These are phyloP conservation scores for Plectosphaerella plurivora DNA, from an alignment of 2,329 filamentous ascomycete genomes.

Conservation along the genomic window DNA sequence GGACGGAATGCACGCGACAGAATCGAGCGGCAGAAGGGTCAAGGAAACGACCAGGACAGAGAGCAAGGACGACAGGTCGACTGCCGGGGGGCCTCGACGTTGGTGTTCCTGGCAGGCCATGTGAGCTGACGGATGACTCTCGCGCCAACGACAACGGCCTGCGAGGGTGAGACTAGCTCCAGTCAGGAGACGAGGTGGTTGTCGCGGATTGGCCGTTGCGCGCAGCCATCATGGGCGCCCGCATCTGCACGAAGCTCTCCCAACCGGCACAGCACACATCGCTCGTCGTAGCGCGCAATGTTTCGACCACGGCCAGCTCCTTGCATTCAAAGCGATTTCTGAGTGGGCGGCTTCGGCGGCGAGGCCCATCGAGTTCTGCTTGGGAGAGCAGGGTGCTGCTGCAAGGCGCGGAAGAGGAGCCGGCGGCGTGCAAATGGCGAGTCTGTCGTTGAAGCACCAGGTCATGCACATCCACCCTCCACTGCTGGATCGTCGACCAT, in stretches of 20 bases:
- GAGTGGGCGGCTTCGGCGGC: neutral
- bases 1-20: too few relatives aligned
- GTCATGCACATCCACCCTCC: neutral
- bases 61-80: too few relatives aligned
- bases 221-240: neutral
- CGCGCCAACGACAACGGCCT: neutral
- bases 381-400: neutral
- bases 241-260: conserved; percentile 1
- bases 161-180: neutral
- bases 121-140: conserved; percentile 1
- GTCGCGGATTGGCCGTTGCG: neutral
- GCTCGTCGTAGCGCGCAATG: neutral
- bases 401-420: neutral
- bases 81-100: too few relatives aligned
- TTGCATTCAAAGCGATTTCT: too few relatives aligned
- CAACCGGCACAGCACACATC: neutral
- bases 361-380: too few relatives aligned
- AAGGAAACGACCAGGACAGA: too few relatives aligned
- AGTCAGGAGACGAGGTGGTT: neutral
- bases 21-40: too few relatives aligned
- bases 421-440: neutral
- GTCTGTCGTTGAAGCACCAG: neutral
- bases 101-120: neutral
- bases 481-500: neutral
- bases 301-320: too few relatives aligned